Evolutionary conservation across 2,329 filamentous ascomycete species (phyloP).

Genomic region (Eurotiales sp.): DNA sequence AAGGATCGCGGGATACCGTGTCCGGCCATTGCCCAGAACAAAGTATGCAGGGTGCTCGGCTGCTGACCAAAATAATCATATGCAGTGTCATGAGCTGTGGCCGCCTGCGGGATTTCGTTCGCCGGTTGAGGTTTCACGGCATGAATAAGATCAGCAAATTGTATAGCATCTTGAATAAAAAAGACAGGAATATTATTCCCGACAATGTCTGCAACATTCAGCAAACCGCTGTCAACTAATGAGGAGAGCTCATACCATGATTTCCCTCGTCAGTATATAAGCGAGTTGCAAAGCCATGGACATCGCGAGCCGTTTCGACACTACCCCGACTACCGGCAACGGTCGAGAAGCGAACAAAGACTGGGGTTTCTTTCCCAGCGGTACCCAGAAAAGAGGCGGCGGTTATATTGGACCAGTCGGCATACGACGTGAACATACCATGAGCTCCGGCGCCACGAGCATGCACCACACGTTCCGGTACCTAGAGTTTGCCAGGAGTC

Average conservation of each 20-base stretch:
- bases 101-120: constrained; percentile 50
- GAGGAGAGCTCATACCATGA: constrained; percentile 34
- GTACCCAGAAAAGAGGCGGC: constrained; percentile 60
- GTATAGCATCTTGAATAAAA: constrained; percentile 41
- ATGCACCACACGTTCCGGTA: constrained; percentile 65
- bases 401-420: constrained; percentile 64
- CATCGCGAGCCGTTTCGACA: constrained; percentile 66
- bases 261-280: constrained; percentile 73
- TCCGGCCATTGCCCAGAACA: constrained; percentile 40
- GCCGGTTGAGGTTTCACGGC: constrained; percentile 39
- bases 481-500: constrained; percentile 26
- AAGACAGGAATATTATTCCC: constrained; percentile 42
- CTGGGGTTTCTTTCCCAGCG: constrained; percentile 58
- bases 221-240: not conserved
- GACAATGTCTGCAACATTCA: constrained; percentile 29
- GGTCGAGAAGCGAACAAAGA: constrained; percentile 71
- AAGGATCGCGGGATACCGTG: constrained; percentile 40
- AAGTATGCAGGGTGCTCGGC: constrained; percentile 46
- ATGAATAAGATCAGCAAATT: constrained; percentile 41
- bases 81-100: constrained; percentile 51
- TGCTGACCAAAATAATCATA: constrained; percentile 42
- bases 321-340: constrained; percentile 67
- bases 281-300: constrained; percentile 66
- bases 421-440: constrained; percentile 66
- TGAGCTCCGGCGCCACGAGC: constrained; percentile 66